A percentile compares a stretch with the other conserved stretches of the same genome.
phyloP scores from a whole-genome alignment of 495 filamentous ascomycete genomes.

The Penicillium mononematosum region DNA sequence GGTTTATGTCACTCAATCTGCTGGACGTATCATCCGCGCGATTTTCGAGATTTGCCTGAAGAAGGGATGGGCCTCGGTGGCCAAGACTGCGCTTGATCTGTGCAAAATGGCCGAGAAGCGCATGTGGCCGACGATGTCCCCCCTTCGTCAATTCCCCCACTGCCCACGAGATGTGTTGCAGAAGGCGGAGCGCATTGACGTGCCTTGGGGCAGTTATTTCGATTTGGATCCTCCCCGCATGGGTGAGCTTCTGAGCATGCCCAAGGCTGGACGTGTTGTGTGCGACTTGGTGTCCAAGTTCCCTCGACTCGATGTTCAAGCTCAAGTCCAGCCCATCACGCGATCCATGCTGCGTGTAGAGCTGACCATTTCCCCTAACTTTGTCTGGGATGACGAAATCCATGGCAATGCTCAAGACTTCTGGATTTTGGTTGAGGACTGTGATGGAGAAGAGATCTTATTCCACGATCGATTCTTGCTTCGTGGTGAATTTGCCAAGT shows the following conservation, averaged over 20 bases:
- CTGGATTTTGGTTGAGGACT: conserved; percentile 96
- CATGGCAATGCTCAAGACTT: conserved; percentile 89
- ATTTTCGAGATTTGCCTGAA: conserved; percentile 96
- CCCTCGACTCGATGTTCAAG: conserved; percentile 85
- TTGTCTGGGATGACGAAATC: conserved; percentile 89
- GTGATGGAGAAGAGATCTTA: conserved; percentile 93
- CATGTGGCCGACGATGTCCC: conserved; percentile 99
- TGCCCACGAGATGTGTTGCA: conserved; percentile 82
- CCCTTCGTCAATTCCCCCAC: conserved; percentile 82
- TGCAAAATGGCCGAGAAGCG: conserved; percentile 99
- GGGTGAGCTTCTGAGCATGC: conserved; percentile 89
- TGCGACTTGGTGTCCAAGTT: conserved; percentile 89
- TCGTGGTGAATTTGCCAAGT: conserved; percentile 76
- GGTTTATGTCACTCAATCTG: conserved; percentile 98
- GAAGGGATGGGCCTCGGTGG: conserved; percentile 93
- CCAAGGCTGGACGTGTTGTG: conserved; percentile 82
- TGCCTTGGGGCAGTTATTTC: conserved; percentile 91
- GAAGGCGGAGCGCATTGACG: conserved; percentile 92
- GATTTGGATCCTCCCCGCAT: conserved; percentile 96
- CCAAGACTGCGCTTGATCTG: conserved; percentile 87
- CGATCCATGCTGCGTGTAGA: conserved; percentile 94
- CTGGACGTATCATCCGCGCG: conserved; percentile 90
- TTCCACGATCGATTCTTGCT: conserved; percentile 95
- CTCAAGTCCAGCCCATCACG: conserved; percentile 90
- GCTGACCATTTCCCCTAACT: conserved; percentile 89